These are phyloP conservation scores for Phytophthora constricta DNA, from an alignment of 352 stramenopile genomes.

Conservation along the genomic window DNA sequence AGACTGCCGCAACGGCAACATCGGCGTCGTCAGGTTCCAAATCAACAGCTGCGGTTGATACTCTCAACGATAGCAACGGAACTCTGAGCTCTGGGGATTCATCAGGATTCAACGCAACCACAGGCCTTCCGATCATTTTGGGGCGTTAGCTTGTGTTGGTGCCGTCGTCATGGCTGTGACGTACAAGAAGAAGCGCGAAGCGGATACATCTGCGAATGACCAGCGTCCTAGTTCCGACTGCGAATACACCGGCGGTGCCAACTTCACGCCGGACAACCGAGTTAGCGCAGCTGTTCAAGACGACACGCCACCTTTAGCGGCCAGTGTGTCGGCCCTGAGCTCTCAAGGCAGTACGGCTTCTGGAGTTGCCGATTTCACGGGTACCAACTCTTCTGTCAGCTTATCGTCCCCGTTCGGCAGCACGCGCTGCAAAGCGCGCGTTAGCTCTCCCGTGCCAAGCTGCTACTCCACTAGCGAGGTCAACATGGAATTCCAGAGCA, in stretches of 20 bases:
- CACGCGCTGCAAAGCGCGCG: constrained; percentile 25
- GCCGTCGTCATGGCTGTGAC: constrained; percentile 47
- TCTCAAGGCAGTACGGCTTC: not conserved
- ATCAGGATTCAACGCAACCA: constrained; percentile 5
- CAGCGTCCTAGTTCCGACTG: constrained; percentile 25
- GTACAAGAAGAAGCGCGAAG: constrained; percentile 47
- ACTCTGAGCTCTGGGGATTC: not conserved
- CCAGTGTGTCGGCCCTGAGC: not conserved
- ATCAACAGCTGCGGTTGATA: constrained; percentile 22
- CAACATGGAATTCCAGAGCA: constrained; percentile 40
- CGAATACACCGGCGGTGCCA: constrained; percentile 32
- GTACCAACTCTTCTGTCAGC: constrained; percentile 19
- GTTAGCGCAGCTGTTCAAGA: constrained; percentile 21
- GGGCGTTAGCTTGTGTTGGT: constrained; percentile 44
- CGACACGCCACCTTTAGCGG: not conserved
- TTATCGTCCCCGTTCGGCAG: constrained; percentile 33
- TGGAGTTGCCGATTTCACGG: constrained; percentile 26
- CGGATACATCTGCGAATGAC: constrained; percentile 1
- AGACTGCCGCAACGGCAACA: constrained; percentile 8
- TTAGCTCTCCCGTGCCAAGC: constrained; percentile 37
- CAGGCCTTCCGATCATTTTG: constrained; percentile 32
- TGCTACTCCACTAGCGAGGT: constrained; percentile 27
- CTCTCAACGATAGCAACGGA: constrained; percentile 21
- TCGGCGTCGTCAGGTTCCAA: constrained; percentile 17
- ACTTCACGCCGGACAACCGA: constrained; percentile 38